Conservation (phyloP, 768 basidiomycete species). For the Terana coerulea region DNA sequence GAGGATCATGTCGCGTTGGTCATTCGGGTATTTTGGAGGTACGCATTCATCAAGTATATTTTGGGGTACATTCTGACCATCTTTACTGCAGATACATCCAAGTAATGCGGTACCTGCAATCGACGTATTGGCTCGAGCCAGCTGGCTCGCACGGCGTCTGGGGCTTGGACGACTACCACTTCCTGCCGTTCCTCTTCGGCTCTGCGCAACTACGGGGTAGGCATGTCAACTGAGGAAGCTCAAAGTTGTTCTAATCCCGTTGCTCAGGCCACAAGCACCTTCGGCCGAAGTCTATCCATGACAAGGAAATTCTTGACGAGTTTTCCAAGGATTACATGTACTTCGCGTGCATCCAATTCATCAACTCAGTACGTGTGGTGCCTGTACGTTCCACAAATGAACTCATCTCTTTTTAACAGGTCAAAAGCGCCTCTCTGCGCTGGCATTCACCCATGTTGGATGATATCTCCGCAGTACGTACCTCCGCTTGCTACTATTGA, state of each 20-base stretch:
- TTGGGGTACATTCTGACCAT: not conserved
- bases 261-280: slow-evolving; percentile 80
- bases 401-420: slow-evolving; percentile 38
- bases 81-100: slow-evolving; percentile 59
- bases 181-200: slow-evolving; percentile 87
- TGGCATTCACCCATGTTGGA: slow-evolving; percentile 99
- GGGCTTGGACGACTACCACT: slow-evolving; percentile 97
- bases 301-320: slow-evolving; percentile 87
- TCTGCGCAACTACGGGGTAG: slow-evolving; percentile 75
- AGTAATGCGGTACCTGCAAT: slow-evolving; percentile 84
- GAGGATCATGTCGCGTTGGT: slow-evolving; percentile 76
- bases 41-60: slow-evolving; percentile 9
- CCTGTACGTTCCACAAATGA: not conserved
- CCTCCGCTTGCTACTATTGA: not conserved
- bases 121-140: slow-evolving; percentile 95
- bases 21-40: slow-evolving; percentile 87
- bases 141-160: slow-evolving; percentile 99
- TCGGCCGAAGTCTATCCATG: slow-evolving; percentile 89
- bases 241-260: not conserved
- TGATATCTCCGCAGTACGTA: slow-evolving; percentile 81
- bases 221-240: not conserved
- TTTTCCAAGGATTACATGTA: slow-evolving; percentile 95
- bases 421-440: slow-evolving; percentile 90
- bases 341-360: slow-evolving; percentile 92
- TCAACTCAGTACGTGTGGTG: slow-evolving; percentile 70